phyloP scores from a whole-genome alignment of 768 basidiomycete species.

The Cystofilobasidium bisporidii region DNA sequence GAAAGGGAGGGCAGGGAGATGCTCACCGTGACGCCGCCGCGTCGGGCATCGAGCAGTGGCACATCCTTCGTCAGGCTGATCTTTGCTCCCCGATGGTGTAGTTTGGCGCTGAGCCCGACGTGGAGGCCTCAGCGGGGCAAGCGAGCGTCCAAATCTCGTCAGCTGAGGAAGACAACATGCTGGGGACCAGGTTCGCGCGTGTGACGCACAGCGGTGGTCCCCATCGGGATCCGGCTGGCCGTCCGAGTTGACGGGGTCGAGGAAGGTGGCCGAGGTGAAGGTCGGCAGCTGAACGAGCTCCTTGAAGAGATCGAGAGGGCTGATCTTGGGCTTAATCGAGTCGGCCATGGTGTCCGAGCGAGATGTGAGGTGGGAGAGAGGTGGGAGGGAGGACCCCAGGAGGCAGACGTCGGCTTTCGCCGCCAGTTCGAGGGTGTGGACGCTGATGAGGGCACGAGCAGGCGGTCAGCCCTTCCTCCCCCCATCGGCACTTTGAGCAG shows the following conservation, averaged over 20 bases:
- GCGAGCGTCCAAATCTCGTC: too few relatives aligned
- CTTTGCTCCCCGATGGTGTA: background rate
- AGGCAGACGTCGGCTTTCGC: too few relatives aligned
- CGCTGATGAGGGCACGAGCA: too few relatives aligned
- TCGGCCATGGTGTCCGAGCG: background rate
- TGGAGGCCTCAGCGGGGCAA: background rate
- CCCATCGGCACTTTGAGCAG: too few relatives aligned
- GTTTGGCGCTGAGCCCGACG: background rate
- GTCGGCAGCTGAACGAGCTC: constrained; percentile 1
- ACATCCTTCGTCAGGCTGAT: background rate
- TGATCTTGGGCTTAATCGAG: background rate
- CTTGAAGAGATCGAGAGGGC: background rate
- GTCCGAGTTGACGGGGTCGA: background rate
- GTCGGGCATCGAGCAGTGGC: background rate
- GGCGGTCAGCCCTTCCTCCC: too few relatives aligned
- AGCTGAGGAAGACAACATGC: too few relatives aligned
- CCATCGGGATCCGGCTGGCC: too few relatives aligned
- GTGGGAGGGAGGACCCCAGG: too few relatives aligned
- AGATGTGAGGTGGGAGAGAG: background rate
- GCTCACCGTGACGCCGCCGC: too few relatives aligned
- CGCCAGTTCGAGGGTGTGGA: too few relatives aligned
- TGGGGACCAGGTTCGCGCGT: too few relatives aligned
- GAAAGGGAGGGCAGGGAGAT: too few relatives aligned
- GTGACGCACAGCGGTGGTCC: background rate
- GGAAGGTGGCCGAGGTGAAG: constrained; percentile 4